A percentile compares a stretch with the other conserved stretches of the same genome.
Evolutionary conservation across 345 rosid species (phyloP).

Genomic region (Bruguiera gymnorhiza): DNA sequence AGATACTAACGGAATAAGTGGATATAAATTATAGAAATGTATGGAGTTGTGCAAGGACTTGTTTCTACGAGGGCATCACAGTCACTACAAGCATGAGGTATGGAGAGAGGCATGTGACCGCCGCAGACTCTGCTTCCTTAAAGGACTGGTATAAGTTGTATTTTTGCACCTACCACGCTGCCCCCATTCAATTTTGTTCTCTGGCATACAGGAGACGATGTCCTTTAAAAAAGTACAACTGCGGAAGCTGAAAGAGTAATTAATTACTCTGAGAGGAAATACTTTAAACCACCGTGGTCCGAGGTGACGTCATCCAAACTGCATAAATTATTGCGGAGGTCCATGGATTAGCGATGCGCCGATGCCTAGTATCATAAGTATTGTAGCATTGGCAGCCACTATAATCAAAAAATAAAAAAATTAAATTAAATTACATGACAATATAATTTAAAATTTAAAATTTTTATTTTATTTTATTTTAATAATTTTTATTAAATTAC

Average conservation of each 20-base stretch:
- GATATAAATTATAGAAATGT: no score
- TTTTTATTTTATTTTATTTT: no score
- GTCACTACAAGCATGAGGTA: conserved; percentile 10
- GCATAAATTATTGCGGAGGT: background rate
- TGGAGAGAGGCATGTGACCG: conserved; percentile 20
- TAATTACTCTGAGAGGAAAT: conserved; percentile 1
- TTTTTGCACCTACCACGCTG: background rate
- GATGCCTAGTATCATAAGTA: conserved; percentile 45
- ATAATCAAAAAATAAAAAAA: background rate
- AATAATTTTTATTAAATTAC: no score
- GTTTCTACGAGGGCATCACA: conserved; percentile 11
- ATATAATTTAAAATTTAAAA: no score
- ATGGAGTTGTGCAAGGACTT: background rate
- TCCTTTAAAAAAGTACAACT: conserved; percentile 12
- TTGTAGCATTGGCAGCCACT: conserved; percentile 8
- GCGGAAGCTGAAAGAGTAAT: background rate
- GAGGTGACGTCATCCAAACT: background rate
- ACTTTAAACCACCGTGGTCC: background rate
- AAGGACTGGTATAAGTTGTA: background rate
- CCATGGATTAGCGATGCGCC: conserved; percentile 44
- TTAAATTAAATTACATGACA: background rate
- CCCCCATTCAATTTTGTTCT: conserved; percentile 2
- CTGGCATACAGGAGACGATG: conserved; percentile 2
- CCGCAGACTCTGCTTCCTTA: conserved; percentile 23
- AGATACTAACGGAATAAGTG: background rate